Evolutionary conservation across 306 rosid species (phyloP).

Genomic region (Vigna radiata): DNA sequence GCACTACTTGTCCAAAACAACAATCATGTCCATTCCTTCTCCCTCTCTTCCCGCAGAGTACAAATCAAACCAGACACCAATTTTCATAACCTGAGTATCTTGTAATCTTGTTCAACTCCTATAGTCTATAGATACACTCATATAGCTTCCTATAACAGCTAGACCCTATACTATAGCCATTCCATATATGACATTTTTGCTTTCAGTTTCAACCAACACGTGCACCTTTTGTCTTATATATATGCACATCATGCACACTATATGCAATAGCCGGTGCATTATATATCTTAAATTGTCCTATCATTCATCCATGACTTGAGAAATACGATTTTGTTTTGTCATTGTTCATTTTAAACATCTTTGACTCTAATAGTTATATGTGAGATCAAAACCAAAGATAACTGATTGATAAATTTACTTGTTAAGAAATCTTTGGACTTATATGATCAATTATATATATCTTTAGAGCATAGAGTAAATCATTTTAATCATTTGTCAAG

Average conservation of each 20-base stretch:
- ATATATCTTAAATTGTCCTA: neutral
- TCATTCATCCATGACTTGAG: slow-evolving; percentile 19
- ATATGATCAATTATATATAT: neutral
- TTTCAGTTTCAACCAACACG: slow-evolving; percentile 39
- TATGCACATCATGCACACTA: slow-evolving; percentile 9
- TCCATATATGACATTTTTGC: slow-evolving; percentile 38
- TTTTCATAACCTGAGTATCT: slow-evolving; percentile 34
- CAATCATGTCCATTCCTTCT: slow-evolving; percentile 24
- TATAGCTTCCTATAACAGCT: slow-evolving; percentile 37
- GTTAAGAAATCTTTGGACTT: neutral
- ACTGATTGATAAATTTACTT: neutral
- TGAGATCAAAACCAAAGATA: neutral
- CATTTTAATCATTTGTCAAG: neutral
- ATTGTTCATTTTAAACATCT: slow-evolving; percentile 17
- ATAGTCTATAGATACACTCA: slow-evolving; percentile 20
- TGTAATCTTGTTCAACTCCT: slow-evolving; percentile 36
- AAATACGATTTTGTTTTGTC: slow-evolving; percentile 9
- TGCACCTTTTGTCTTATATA: slow-evolving; percentile 38
- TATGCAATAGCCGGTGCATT: slow-evolving; percentile 19
- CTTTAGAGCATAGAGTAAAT: neutral
- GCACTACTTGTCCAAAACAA: slow-evolving; percentile 36
- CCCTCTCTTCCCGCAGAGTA: slow-evolving; percentile 6
- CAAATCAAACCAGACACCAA: slow-evolving; percentile 33
- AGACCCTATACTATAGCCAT: slow-evolving; percentile 36
- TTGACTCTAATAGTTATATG: neutral